Base-by-base conservation (phyloP, 23 red algal species). In the Gracilaria caudata region DNA sequence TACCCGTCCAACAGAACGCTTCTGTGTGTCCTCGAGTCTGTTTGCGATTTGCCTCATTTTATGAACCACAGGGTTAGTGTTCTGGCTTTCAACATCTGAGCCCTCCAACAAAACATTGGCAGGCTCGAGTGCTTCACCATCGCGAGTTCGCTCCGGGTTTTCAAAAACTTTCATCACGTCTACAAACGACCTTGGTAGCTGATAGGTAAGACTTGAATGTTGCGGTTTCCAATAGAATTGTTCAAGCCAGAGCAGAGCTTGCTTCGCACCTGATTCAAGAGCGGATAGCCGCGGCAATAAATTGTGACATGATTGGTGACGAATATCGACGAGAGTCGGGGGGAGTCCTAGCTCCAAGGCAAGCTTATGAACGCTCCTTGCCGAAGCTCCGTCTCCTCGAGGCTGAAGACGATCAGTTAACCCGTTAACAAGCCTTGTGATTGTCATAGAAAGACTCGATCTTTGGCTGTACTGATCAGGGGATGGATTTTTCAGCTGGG, bases 181-280 rank as follows among this genome's bases (percentile, higher is more conserved):
- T 20, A 28, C 5, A 25, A 40, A 28, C 55, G 25, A n/a, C 51
- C 53, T 59, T 46, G 57, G 45, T 26, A 84, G 45, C 30, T 54
- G 29, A 23, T 39, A 36, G 0, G 17, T 38, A 70, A 91, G 23
- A 64, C 36, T 60, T 17, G 7, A 65, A 64, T 55, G 61, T 53
- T 91, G 87, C 4, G 87, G 77, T 29, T 81, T 63, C 87, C 87
- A 91, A 82, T 91, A 91, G 43, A 51, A 45, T 20, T 82, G 66
- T 20, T 91, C 65, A 20, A 91, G 59, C 87, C 87, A 91, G n/a
- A 55, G 58, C n/a, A 91, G 47, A 53, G 87, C 87, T 39, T 74
- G 47, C 64, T 44, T 73, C 14, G 75, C 77, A 21, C 73, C 87
- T 16, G 51, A 55, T 63, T 81, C 66, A 33, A 91, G 78, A 53